Base-by-base conservation (phyloP, 345 rosid genomes). In the Gossypium mustelinum region DNA sequence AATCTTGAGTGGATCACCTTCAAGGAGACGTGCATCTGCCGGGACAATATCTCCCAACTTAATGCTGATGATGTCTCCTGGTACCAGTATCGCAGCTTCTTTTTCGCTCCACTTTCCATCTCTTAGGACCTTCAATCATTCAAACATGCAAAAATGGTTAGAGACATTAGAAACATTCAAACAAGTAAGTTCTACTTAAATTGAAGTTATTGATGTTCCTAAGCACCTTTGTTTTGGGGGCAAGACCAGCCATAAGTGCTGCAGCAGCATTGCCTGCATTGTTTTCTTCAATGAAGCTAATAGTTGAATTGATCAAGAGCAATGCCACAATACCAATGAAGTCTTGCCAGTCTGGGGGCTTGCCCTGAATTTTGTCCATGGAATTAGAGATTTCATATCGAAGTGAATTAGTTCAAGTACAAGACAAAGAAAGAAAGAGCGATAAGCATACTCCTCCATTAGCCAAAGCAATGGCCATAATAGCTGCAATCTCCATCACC, bases 261-360 rank as follows among this genome's bases (percentile, higher is more conserved):
- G 90, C 90, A 1, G 94, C 91, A 61, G 94, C 91, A 82, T 89
- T 89, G 45, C 94, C 94, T 2, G 91, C 94, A 78, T 78, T 89
- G 75, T 87, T 89, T 68, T 89, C 94, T 79, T 87, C 94, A 9
- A 87, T 79, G 79, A 87, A 89, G 69, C 90, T 86, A 69, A 87
- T 89, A 12, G 94, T 87, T 54, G 94, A 89, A 81, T 89, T 89
- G 81, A 89, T 86, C n/a, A 89, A 0, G 34, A 89, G 85, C 83
- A 89, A 76, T 4, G 70, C 83, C 68, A 85, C 73, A 25, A 89
- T 89, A 45, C 94, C 94, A 2, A 84, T 48, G 59, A 89, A 89
- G 66, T 89, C 94, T 60, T 89, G 91, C 91, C 94, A 87, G 52
- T 89, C 94, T 6, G 94, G 94, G 18, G 90, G 90, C 74, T 82